Percentiles rank a stretch among this genome's conserved stretches.
Evolutionary conservation across 2,329 filamentous ascomycete genomes (phyloP).

Genomic region (Eutypa lata): DNA sequence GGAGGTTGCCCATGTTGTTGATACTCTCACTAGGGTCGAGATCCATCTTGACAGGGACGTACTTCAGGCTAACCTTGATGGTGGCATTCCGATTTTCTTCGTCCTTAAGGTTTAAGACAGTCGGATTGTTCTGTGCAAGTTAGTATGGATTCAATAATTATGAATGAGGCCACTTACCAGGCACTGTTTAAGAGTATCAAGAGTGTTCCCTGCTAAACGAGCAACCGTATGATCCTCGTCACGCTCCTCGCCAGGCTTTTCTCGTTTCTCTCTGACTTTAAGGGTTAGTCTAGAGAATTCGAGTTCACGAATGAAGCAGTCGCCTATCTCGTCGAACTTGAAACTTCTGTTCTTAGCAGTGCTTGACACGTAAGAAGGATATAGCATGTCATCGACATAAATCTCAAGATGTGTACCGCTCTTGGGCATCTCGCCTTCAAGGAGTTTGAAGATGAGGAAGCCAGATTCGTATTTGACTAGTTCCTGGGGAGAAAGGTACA

Average conservation of each 20-base stretch:
- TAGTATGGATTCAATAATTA: slow-evolving; percentile 7
- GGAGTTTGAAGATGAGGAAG: slow-evolving; percentile 88
- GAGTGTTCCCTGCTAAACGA: slow-evolving; percentile 78
- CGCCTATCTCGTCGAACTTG: slow-evolving; percentile 87
- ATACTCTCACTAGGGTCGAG: slow-evolving; percentile 95
- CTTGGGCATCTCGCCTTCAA: slow-evolving; percentile 81
- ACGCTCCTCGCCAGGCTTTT: slow-evolving; percentile 63
- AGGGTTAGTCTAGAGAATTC: slow-evolving; percentile 93
- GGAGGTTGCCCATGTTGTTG: slow-evolving; percentile 96
- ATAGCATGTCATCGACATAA: slow-evolving; percentile 90
- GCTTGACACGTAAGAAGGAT: slow-evolving; percentile 80
- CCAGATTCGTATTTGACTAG: slow-evolving; percentile 85
- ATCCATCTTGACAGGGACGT: slow-evolving; percentile 89
- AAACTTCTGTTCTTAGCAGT: slow-evolving; percentile 66
- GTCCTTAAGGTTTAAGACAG: slow-evolving; percentile 74
- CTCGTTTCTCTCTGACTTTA: slow-evolving; percentile 75
- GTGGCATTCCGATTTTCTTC: slow-evolving; percentile 73
- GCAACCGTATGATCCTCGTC: slow-evolving; percentile 75
- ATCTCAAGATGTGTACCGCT: slow-evolving; percentile 78
- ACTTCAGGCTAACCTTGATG: slow-evolving; percentile 89
- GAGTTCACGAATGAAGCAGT: slow-evolving; percentile 94
- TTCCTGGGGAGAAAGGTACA: slow-evolving; percentile 76
- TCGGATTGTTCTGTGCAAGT: slow-evolving; percentile 76
- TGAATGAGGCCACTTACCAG: slow-evolving; percentile 53
- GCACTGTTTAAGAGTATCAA: slow-evolving; percentile 84